phyloP scores from a whole-genome alignment of 768 basidiomycete genomes.

The Boletus pseudo-olivaceus region DNA sequence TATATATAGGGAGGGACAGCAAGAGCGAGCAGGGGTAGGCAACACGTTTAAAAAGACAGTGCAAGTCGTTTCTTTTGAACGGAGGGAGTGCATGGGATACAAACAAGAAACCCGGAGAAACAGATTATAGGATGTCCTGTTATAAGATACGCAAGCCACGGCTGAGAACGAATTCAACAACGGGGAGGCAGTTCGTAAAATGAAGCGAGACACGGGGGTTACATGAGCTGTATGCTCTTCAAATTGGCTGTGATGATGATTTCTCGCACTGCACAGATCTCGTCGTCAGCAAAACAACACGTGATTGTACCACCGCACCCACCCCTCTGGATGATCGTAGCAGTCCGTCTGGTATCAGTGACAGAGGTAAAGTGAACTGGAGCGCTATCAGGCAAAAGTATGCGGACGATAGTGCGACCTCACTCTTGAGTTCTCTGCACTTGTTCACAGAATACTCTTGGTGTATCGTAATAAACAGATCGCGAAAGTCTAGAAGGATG shows the following conservation, averaged over 20 bases:
- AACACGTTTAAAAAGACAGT: constrained; percentile 12
- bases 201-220: constrained; percentile 4
- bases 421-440: constrained; percentile 70
- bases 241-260: constrained; percentile 68
- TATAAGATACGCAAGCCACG: constrained; percentile 16
- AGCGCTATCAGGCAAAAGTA: constrained; percentile 6
- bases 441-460: constrained; percentile 66
- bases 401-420: constrained; percentile 20
- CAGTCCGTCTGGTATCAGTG: constrained; percentile 73
- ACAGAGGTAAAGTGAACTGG: constrained; percentile 78
- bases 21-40: background rate
- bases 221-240: constrained; percentile 46
- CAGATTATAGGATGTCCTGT: constrained; percentile 14
- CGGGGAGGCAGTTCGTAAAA: background rate
- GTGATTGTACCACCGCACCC: constrained; percentile 19
- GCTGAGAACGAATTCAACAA: constrained; percentile 8
- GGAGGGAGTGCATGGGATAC: constrained; percentile 11
- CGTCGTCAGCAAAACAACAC: constrained; percentile 1
- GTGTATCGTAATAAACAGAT: constrained; percentile 70
- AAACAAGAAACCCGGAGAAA: constrained; percentile 10
- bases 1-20: constrained; percentile 18
- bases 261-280: constrained; percentile 50
- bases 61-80: constrained; percentile 9
- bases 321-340: constrained; percentile 74
- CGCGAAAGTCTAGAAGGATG: constrained; percentile 56